A percentile compares a stretch with the other conserved stretches of the same genome.
Conservation (phyloP, 2,329 filamentous ascomycete genomes). For the Colletotrichum sp. region DNA sequence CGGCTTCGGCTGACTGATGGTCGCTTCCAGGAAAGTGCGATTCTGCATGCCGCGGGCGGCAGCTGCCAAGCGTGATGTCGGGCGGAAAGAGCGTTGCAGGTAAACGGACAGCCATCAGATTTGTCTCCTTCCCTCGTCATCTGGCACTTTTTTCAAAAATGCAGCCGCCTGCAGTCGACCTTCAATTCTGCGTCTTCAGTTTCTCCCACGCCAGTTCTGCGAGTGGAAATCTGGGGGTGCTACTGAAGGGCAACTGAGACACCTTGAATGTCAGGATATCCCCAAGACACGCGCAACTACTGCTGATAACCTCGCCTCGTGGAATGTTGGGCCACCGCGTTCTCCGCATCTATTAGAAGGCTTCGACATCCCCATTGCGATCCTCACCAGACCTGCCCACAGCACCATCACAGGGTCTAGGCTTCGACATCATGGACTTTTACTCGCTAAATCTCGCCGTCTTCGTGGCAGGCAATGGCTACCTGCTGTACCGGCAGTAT, state of each 20-base stretch:
- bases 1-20: background rate
- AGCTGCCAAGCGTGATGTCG: background rate
- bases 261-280: background rate
- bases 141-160: background rate
- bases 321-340: background rate
- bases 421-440: conserved; percentile 22
- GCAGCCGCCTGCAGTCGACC: background rate
- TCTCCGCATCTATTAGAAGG: background rate
- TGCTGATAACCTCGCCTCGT: background rate
- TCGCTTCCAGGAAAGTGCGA: background rate
- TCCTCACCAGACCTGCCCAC: background rate
- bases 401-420: background rate
- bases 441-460: conserved; percentile 27
- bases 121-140: background rate
- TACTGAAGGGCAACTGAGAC: conserved; percentile 11
- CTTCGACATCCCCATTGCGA: background rate
- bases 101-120: background rate
- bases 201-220: background rate
- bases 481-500: conserved; percentile 27
- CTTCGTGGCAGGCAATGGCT: conserved; percentile 26
- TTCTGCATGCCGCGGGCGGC: background rate
- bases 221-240: background rate
- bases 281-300: background rate
- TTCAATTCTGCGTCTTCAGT: background rate
- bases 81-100: background rate